These are phyloP conservation scores for Lichenothelia convexa DNA, from an alignment of 495 filamentous ascomycete species.

Conservation along the genomic window DNA sequence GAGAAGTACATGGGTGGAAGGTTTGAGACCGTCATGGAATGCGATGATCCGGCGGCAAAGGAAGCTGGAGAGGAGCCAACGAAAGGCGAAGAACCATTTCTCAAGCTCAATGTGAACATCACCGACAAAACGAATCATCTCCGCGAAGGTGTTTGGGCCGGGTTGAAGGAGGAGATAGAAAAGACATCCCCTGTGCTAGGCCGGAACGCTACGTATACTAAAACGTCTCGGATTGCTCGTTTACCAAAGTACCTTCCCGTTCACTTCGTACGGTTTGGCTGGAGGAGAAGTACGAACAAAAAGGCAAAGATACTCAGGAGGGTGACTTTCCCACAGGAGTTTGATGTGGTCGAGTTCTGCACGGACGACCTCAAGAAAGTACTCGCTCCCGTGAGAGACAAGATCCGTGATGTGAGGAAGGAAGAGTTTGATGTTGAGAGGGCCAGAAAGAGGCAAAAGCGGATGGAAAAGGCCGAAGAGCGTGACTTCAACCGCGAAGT, in stretches of 20 bases:
- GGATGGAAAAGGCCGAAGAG: slow-evolving; percentile 43
- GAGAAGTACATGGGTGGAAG: slow-evolving; percentile 77
- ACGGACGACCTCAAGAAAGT: slow-evolving; percentile 69
- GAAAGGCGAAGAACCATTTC: slow-evolving; percentile 51
- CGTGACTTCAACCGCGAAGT: slow-evolving; percentile 27
- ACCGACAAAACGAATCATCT: slow-evolving; percentile 70
- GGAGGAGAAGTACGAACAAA: slow-evolving; percentile 84
- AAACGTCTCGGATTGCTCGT: slow-evolving; percentile 69
- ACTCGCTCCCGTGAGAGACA: slow-evolving; percentile 79
- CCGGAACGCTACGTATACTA: slow-evolving; percentile 68
- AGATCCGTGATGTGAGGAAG: slow-evolving; percentile 87
- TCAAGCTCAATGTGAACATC: slow-evolving; percentile 94
- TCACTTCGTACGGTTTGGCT: slow-evolving; percentile 96
- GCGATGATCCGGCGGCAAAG: slow-evolving; percentile 61
- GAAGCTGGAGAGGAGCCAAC: slow-evolving; percentile 58
- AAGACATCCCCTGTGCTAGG: slow-evolving; percentile 67
- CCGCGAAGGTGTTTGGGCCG: slow-evolving; percentile 65
- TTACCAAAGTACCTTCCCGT: slow-evolving; percentile 90
- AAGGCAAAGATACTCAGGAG: slow-evolving; percentile 99
- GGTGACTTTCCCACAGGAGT: slow-evolving; percentile 82
- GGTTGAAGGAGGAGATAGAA: slow-evolving; percentile 73
- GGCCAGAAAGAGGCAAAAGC: slow-evolving; percentile 70
- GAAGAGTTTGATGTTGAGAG: slow-evolving; percentile 83
- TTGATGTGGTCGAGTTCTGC: slow-evolving; percentile 90
- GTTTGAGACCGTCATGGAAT: slow-evolving; percentile 58